Percentiles rank a stretch among this genome's conserved stretches.
Conservation (phyloP, 331 rosid genomes). For the Erythrophleum ivorense region DNA sequence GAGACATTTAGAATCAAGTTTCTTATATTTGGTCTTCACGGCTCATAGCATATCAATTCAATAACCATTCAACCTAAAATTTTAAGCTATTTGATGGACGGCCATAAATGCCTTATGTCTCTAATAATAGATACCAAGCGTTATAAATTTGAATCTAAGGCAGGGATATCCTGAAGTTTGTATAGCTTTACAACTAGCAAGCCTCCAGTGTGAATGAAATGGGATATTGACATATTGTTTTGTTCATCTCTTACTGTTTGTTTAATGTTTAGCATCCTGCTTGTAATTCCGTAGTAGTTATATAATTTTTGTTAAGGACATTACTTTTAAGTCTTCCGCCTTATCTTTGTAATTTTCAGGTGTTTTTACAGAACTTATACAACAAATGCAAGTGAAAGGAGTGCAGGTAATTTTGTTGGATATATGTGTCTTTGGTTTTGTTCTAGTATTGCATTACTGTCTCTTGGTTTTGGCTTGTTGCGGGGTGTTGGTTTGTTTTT, state of each 20-base stretch:
- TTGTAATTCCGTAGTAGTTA: not conserved
- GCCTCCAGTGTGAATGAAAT: not conserved
- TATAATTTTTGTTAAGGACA: conserved; percentile 18
- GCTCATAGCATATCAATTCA: not conserved
- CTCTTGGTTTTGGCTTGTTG: not conserved
- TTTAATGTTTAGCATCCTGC: conserved; percentile 13
- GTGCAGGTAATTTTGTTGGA: conserved; percentile 69
- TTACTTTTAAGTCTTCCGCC: conserved; percentile 28
- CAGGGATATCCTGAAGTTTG: not conserved
- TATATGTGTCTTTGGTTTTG: not conserved
- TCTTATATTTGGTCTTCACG: not conserved
- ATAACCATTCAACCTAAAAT: not conserved
- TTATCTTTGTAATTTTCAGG: conserved; percentile 56
- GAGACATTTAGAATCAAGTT: not conserved
- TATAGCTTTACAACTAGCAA: not conserved
- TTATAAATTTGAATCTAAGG: not conserved
- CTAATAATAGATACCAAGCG: not conserved
- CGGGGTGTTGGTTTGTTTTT: not conserved
- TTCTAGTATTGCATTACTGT: not conserved
- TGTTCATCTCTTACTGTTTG: not conserved
- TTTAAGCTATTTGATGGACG: not conserved
- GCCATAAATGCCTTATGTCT: not conserved
- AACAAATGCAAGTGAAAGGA: conserved; percentile 98
- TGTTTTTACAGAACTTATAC: conserved; percentile 95
- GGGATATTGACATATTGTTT: not conserved